Percentiles rank a stretch among this genome's conserved stretches.
phyloP scores from a whole-genome alignment of 2,329 filamentous ascomycete genomes.

The Colletotrichum paranaense region DNA sequence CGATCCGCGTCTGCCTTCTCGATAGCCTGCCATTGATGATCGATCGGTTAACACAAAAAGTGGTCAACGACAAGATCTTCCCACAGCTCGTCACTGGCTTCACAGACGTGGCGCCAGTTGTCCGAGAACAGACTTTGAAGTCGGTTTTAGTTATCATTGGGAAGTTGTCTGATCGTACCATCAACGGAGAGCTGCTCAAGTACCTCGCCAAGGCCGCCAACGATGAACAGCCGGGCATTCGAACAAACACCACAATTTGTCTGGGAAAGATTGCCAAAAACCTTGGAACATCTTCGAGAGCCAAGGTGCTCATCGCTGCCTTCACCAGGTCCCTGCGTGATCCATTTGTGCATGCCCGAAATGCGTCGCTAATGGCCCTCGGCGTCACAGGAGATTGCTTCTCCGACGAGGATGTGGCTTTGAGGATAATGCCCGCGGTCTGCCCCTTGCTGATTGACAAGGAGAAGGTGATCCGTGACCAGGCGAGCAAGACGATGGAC shows the following conservation, averaged over 20 bases:
- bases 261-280: slow-evolving; percentile 95
- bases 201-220: slow-evolving; percentile 96
- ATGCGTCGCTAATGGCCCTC: slow-evolving; percentile 87
- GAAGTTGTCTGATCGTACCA: slow-evolving; percentile 90
- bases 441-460: slow-evolving; percentile 91
- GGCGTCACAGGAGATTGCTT: slow-evolving; percentile 89
- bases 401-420: slow-evolving; percentile 88
- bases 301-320: slow-evolving; percentile 92
- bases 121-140: slow-evolving; percentile 96
- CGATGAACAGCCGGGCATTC: slow-evolving; percentile 95
- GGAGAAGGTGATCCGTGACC: slow-evolving; percentile 93
- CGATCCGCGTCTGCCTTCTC: slow-evolving; percentile 88
- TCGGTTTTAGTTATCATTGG: slow-evolving; percentile 87
- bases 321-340: slow-evolving; percentile 91
- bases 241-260: slow-evolving; percentile 98
- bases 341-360: slow-evolving; percentile 93
- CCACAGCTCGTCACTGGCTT: slow-evolving; percentile 96
- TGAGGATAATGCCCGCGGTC: slow-evolving; percentile 83
- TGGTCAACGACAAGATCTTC: slow-evolving; percentile 97
- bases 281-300: slow-evolving; percentile 79
- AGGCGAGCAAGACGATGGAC: slow-evolving; percentile 90
- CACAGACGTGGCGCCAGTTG: slow-evolving; percentile 88
- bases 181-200: slow-evolving; percentile 92
- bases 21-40: slow-evolving; percentile 93
- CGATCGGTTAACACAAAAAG: slow-evolving; percentile 85